Evolutionary conservation across 2,329 filamentous ascomycete species (phyloP), one percentile per base, ranked within the genome.

Genomic region (Trichoderma brevicompactum): DNA sequence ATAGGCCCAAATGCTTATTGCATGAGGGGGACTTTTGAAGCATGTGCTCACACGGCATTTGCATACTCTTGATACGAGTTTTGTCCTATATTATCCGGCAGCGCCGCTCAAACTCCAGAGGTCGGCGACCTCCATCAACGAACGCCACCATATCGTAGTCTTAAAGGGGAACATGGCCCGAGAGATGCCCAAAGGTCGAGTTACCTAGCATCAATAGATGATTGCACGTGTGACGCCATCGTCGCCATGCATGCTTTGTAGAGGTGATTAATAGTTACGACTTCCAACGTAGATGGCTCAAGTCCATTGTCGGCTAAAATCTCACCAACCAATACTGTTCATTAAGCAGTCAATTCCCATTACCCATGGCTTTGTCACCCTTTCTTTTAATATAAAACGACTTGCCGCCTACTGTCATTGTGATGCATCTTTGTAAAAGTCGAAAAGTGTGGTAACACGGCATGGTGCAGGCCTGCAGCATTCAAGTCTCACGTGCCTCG

Each of bases 401-500:
- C 36, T 10, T 38, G 3, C 36, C 36, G 36, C 36, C 36, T 9
- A n/a, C 23, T n/a, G n/a, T 50, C 19, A 13, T 7, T 9, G 28
- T 34, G 8, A 9, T 6, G 36, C 19, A 41, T 19, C 19, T 13
- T n/a, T 49, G 19, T 12, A 7, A 5, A 28, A 15, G 12, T 17
- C 2, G 9, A 34, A 19, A 32, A 38, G 46, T 3, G 43, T 36
- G 38, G 58, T 61, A 41, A 34, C 36, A 61, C 58, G 15, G 28
- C n/a, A 43, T 61, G 7, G 58, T 32, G 55, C 48, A 32, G 46
- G 10, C 46, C 23, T 13, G 58, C 58, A 61, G 52, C 19, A 36
- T 61, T 43, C 10, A 28, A 36, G 13, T 50, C 58, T 61, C 58
- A 61, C 58, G 58, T 61, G 58, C 48, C 38, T 36, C 36, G n/a